Evolutionary conservation across 805 yeast species (phyloP), one percentile per base, ranked within the genome.

Genomic region (Wickerhamiella brachini): DNA sequence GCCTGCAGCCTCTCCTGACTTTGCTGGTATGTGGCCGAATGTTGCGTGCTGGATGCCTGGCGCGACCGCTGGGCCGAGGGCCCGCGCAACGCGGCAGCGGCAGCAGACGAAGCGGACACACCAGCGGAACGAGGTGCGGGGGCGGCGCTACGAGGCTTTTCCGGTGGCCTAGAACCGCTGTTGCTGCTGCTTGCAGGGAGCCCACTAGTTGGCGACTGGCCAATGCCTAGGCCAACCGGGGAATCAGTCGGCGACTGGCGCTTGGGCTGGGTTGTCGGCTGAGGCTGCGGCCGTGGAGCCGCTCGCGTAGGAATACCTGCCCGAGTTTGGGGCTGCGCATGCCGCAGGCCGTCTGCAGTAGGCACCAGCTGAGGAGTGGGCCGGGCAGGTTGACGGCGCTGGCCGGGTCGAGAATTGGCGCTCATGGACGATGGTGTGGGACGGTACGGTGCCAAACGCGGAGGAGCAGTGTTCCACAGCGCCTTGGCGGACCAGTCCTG

Each of bases 391-490:
- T 31, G 21, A 12, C 44, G 31, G 39, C 47, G 47, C 23, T 13
- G 18, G 29, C n/a, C 29, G 43, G 45, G 24, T 24, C 22, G 50
- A 26, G 41, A 38, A 12, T 56, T 54, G 2, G 62, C 57, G 23
- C 51, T 56, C 61, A 59, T 57, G 5, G 60, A 53, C 3, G 54
- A 48, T 7, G 56, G 53, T 12, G 51, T 54, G 8, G 62, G 57
- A 21, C 49, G 49, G 51, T 59, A 59, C 0, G 87, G 80, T 50
- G 80, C 82, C 44, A 86, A 61, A 58, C 77, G 78, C 1, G 95
- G 95, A 1, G 80, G 81, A 18, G 72, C 70, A 1, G 71, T 61
- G 44, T 74, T 72, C 97, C 97, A 89, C 12, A 90, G 75, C 48
- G 68, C 67, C 44, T 76, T 74, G 54, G 77, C 76, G 56, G 83